phyloP scores from a whole-genome alignment of 2,329 filamentous ascomycete species.

The Curvularia sp. region DNA sequence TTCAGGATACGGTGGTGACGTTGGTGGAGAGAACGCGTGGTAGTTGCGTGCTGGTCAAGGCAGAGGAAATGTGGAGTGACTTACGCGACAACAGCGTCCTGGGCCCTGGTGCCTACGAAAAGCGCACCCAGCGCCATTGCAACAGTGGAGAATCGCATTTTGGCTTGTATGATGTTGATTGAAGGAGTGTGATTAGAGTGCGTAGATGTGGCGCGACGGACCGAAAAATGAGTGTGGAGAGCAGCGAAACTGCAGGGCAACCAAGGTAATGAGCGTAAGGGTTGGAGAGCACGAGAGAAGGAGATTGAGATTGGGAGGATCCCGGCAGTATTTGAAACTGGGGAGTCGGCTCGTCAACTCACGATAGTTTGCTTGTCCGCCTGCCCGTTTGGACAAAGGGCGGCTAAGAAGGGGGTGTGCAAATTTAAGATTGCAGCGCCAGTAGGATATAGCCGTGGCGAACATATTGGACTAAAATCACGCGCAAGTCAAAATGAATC shows the following conservation, averaged over 20 bases:
- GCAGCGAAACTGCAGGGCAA: constrained; percentile 17
- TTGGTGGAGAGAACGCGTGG: constrained; percentile 3
- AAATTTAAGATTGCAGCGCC: constrained; percentile 24
- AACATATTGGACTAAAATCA: constrained; percentile 16
- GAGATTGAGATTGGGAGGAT: constrained; percentile 23
- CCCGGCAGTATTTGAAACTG: constrained; percentile 40
- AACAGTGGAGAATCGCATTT: constrained; percentile 44
- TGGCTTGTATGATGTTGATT: constrained; percentile 6
- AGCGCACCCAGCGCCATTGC: constrained; percentile 39
- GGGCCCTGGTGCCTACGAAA: constrained; percentile 38
- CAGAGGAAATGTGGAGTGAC: constrained; percentile 12
- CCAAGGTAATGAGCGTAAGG: constrained; percentile 30
- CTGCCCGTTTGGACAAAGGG: constrained; percentile 17
- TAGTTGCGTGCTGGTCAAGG: constrained; percentile 3
- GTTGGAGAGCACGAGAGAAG: constrained; percentile 28
- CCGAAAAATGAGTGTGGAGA: constrained; percentile 37
- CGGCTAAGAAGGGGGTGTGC: constrained; percentile 27
- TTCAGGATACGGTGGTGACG: neutral
- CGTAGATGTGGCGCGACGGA: constrained; percentile 10
- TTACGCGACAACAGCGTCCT: constrained; percentile 36
- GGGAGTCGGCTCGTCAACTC: constrained; percentile 15
- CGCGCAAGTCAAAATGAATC: constrained; percentile 21
- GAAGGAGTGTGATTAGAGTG: constrained; percentile 13
- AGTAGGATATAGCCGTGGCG: constrained; percentile 18
- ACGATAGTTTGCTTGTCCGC: constrained; percentile 24